Evolutionary conservation across 805 yeast genomes (phyloP), one percentile per base, ranked within the genome.

Genomic region (Barnettozyma wickerhamii): DNA sequence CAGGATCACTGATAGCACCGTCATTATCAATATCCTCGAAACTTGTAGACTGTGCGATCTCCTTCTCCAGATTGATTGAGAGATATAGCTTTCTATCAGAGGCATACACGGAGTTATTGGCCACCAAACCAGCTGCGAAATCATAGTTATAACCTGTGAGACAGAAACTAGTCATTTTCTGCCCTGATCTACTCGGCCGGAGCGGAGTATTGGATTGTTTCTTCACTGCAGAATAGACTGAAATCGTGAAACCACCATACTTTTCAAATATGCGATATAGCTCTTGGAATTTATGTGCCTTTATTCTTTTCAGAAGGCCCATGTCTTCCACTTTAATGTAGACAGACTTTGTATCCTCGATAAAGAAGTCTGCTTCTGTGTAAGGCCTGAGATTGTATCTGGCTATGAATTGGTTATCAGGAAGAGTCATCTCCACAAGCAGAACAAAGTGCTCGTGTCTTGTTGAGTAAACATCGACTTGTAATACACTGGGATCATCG

Each of bases 161-260:
- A 23, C n/a, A n/a, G n/a, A n/a, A n/a, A n/a, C n/a, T n/a, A n/a
- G n/a, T n/a, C n/a, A n/a, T n/a, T n/a, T n/a, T n/a, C n/a, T n/a
- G n/a, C n/a, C n/a, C n/a, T n/a, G n/a, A n/a, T n/a, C n/a, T n/a
- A n/a, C n/a, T n/a, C n/a, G n/a, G n/a, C n/a, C n/a, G n/a, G n/a
- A n/a, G n/a, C n/a, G n/a, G n/a, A n/a, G n/a, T n/a, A n/a, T n/a
- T n/a, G n/a, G n/a, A n/a, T n/a, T n/a, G n/a, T n/a, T n/a, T n/a
- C n/a, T n/a, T n/a, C n/a, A n/a, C n/a, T n/a, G n/a, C n/a, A n/a
- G n/a, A n/a, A n/a, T n/a, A n/a, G n/a, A 23, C 26, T 23, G 30
- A 28, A 13, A 28, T 28, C 30, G 14, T 19, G 18, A 36, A 41
- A 28, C 19, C 20, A 9, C 44, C 44, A 23, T 28, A 41, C 6